Evolutionary conservation across 371 early-diverging fungal genomes (phyloP).

Genomic region (Catenaria anguillulae): DNA sequence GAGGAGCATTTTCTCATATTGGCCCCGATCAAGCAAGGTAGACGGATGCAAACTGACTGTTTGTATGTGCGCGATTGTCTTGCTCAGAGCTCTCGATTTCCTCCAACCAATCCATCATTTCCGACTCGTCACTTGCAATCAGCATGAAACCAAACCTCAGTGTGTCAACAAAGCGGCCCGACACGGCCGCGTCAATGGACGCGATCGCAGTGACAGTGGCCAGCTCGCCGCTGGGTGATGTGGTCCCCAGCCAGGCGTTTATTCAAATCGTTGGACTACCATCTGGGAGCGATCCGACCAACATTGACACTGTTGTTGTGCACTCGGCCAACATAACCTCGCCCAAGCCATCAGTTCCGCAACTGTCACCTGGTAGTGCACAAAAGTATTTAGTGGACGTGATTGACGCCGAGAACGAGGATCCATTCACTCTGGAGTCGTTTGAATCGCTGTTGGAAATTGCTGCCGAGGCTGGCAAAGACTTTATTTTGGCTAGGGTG

Average conservation of each 20-base stretch:
- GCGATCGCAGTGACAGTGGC: too few relatives aligned
- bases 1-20: too few relatives aligned
- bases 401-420: conserved; percentile 41
- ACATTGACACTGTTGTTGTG: conserved; percentile 9
- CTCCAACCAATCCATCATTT: too few relatives aligned
- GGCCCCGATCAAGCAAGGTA: too few relatives aligned
- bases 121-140: too few relatives aligned
- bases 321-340: conserved; percentile 8
- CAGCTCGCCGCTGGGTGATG: too few relatives aligned
- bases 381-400: conserved; percentile 23
- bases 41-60: too few relatives aligned
- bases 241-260: background rate
- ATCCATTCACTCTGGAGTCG: conserved; percentile 66
- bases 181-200: too few relatives aligned
- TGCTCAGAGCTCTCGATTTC: too few relatives aligned
- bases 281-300: conserved; percentile 1
- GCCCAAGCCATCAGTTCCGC: background rate
- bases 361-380: conserved; percentile 7
- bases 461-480: conserved; percentile 43
- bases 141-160: too few relatives aligned
- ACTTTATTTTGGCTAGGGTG: conserved; percentile 65
- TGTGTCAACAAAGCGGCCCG: too few relatives aligned
- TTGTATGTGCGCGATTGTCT: too few relatives aligned
- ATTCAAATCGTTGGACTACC: conserved; percentile 1
- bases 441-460: conserved; percentile 42